A percentile compares a stretch with the other conserved stretches of the same genome.
phyloP scores from a whole-genome alignment of 345 rosid species.

The Salix caprea region DNA sequence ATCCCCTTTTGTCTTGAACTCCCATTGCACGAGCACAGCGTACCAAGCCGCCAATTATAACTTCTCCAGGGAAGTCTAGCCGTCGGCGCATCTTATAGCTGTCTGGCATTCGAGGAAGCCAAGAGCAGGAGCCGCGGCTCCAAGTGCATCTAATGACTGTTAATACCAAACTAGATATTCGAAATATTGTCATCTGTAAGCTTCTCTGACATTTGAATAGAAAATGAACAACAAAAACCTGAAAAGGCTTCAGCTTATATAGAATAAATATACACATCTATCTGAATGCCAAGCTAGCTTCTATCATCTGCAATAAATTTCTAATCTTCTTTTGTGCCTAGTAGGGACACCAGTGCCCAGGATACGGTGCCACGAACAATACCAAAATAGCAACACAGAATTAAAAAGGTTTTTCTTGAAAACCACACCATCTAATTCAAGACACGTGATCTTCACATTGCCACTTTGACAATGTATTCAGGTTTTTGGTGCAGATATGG shows the following conservation, averaged over 20 bases:
- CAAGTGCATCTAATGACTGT: neutral
- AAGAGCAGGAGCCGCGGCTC: no score
- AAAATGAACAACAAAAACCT: neutral
- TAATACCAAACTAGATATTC: neutral
- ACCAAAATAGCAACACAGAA: slow-evolving; percentile 4
- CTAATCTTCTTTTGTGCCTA: slow-evolving; percentile 20
- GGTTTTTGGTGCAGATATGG: neutral
- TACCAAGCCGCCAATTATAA: no score
- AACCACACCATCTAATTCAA: slow-evolving; percentile 17
- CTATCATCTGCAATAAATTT: slow-evolving; percentile 2
- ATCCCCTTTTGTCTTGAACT: no score
- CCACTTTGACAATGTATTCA: neutral
- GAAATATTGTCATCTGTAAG: neutral
- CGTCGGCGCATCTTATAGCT: no score
- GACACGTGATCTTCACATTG: slow-evolving; percentile 8
- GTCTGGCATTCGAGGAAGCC: no score
- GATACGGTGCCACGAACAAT: neutral
- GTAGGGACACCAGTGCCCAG: slow-evolving; percentile 7
- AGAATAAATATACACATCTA: slow-evolving; percentile 19
- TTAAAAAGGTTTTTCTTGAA: slow-evolving; percentile 6
- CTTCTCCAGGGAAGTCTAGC: no score
- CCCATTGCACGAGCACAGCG: no score
- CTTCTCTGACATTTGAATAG: neutral
- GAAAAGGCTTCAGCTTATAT: neutral
- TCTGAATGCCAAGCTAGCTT: slow-evolving; percentile 17